A percentile compares a stretch with the other conserved stretches of the same genome.
These are phyloP conservation scores for Saturnispora saitoi DNA, from an alignment of 805 yeast species.

Conservation along the genomic window DNA sequence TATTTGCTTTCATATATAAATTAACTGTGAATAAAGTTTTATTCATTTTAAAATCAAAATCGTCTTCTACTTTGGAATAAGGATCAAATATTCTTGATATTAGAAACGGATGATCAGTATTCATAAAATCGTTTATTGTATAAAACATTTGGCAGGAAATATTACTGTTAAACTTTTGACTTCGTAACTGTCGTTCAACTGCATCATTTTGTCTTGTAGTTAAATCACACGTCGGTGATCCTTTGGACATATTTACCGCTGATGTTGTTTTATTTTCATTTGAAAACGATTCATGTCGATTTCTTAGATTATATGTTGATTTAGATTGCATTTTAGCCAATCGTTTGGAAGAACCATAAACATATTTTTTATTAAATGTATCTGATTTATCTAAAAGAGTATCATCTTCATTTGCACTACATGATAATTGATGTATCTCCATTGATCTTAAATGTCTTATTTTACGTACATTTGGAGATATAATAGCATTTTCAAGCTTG, in stretches of 20 bases:
- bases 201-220: constrained; percentile 11
- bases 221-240: background rate
- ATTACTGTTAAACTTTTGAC: constrained; percentile 23
- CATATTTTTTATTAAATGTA: background rate
- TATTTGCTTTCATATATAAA: constrained; percentile 14
- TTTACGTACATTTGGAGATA: constrained; percentile 16
- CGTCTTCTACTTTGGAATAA: constrained; percentile 23
- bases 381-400: background rate
- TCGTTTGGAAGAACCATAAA: background rate
- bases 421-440: background rate
- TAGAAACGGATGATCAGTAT: constrained; percentile 25
- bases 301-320: constrained; percentile 3
- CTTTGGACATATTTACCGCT: background rate
- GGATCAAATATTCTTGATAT: constrained; percentile 28
- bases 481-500: constrained; percentile 4
- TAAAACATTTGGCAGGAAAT: constrained; percentile 29
- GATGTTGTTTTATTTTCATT: constrained; percentile 5
- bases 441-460: constrained; percentile 21
- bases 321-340: constrained; percentile 1
- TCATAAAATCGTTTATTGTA: constrained; percentile 26
- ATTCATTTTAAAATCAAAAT: constrained; percentile 17
- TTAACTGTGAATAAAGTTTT: constrained; percentile 21
- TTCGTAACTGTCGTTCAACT: constrained; percentile 22
- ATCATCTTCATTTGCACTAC: background rate
- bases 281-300: background rate